A percentile compares a stretch with the other conserved stretches of the same genome.
Evolutionary conservation across 768 basidiomycete species (phyloP).

Genomic region (Cubamyces lactineus): DNA sequence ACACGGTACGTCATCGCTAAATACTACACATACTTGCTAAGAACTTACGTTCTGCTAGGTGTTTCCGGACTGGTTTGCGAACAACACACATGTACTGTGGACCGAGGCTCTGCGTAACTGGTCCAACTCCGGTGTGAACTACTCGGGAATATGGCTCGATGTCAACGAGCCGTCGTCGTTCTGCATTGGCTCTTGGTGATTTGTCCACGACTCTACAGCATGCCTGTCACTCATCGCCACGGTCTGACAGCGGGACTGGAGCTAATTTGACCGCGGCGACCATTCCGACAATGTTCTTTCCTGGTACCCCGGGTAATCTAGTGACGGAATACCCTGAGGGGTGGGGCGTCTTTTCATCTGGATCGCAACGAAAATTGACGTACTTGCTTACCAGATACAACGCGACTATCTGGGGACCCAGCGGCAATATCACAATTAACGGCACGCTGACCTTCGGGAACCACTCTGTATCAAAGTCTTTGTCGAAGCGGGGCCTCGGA

Average conservation of each 20-base stretch:
- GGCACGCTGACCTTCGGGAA: conserved; percentile 58
- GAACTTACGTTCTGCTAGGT: conserved; percentile 37
- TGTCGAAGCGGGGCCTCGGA: conserved; percentile 51
- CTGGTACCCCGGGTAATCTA: conserved; percentile 56
- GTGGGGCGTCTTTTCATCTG: conserved; percentile 36
- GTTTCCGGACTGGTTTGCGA: conserved; percentile 65
- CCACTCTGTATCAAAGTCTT: conserved; percentile 4
- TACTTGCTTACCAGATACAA: conserved; percentile 54
- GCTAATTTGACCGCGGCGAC: conserved; percentile 56
- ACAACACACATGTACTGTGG: conserved; percentile 61
- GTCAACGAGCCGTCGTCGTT: conserved; percentile 74
- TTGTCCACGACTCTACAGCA: neutral
- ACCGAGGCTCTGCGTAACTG: conserved; percentile 60
- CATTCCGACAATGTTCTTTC: conserved; percentile 56
- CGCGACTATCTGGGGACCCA: conserved; percentile 59
- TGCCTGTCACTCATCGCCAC: neutral
- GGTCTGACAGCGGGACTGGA: conserved; percentile 51
- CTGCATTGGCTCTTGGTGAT: conserved; percentile 61
- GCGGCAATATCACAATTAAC: conserved; percentile 76
- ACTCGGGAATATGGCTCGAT: conserved; percentile 69
- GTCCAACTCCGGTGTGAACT: conserved; percentile 55
- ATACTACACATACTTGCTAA: neutral
- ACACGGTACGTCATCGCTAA: conserved; percentile 48
- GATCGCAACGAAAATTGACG: neutral
- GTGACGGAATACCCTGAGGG: conserved; percentile 72